A percentile compares a stretch with the other conserved stretches of the same genome.
These are phyloP conservation scores for Amanita muscaria DNA, from an alignment of 768 basidiomycete genomes.

Conservation along the genomic window DNA sequence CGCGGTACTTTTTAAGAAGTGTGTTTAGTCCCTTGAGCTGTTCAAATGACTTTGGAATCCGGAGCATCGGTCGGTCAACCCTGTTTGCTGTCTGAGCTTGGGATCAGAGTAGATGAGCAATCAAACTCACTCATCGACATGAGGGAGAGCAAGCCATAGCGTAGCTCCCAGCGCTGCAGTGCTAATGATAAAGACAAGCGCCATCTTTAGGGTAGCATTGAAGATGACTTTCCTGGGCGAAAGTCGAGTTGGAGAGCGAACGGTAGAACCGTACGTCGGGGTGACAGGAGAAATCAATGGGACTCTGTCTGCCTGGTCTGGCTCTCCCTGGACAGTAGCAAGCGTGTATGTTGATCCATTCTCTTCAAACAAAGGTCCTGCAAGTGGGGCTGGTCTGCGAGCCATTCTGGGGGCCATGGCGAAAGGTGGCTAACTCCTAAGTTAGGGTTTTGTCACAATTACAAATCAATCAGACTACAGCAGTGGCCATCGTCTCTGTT, in stretches of 20 bases:
- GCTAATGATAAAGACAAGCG: conserved; percentile 63
- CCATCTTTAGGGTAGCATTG: conserved; percentile 80
- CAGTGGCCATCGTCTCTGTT: no score
- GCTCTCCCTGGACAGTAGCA: conserved; percentile 38
- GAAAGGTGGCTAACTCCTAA: conserved; percentile 12
- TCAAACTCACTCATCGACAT: conserved; percentile 60
- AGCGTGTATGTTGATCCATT: conserved; percentile 51
- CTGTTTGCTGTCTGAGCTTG: conserved; percentile 28
- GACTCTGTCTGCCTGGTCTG: conserved; percentile 25
- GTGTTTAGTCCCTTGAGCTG: conserved; percentile 80
- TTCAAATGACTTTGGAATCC: conserved; percentile 81
- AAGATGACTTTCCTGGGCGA: conserved; percentile 57
- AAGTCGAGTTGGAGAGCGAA: conserved; percentile 28
- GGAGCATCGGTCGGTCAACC: conserved; percentile 65
- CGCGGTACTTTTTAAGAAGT: conserved; percentile 86
- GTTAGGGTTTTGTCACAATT: conserved; percentile 24
- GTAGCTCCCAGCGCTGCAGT: conserved; percentile 63
- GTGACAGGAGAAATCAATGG: conserved; percentile 38
- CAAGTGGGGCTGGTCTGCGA: conserved; percentile 12
- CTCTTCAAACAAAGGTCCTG: conserved; percentile 9
- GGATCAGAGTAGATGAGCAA: neutral
- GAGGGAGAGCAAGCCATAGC: conserved; percentile 76
- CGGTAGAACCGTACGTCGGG: conserved; percentile 45
- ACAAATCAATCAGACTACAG: no score
- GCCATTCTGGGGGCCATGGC: conserved; percentile 18